Evolutionary conservation across 2,329 filamentous ascomycete genomes (phyloP).

Genomic region (Nectriaceae sp.): DNA sequence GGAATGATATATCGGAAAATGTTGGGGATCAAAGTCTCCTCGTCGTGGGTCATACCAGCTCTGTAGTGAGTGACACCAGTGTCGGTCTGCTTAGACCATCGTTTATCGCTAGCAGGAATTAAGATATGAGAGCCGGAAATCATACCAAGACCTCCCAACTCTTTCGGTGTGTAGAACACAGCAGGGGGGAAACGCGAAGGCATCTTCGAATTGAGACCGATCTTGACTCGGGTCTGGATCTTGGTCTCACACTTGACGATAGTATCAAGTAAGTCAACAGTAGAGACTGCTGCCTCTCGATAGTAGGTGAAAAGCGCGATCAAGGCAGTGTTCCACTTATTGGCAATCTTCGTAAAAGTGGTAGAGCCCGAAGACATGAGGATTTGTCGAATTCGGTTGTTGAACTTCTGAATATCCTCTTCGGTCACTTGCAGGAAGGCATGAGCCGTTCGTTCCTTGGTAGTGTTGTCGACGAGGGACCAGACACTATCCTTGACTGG

Average conservation of each 20-base stretch:
- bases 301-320: slow-evolving; percentile 99
- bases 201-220: slow-evolving; percentile 99
- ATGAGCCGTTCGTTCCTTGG: slow-evolving; percentile 94
- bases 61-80: slow-evolving; percentile 96
- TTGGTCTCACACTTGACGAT: slow-evolving; percentile 99
- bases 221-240: slow-evolving; percentile 98
- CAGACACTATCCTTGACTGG: slow-evolving; percentile 97
- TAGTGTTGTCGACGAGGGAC: slow-evolving; percentile 94
- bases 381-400: slow-evolving; percentile 97
- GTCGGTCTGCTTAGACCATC: slow-evolving; percentile 98
- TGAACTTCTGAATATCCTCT: slow-evolving; percentile 98
- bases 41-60: slow-evolving; percentile 96
- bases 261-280: slow-evolving; percentile 88
- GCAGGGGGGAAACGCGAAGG: slow-evolving; percentile 96
- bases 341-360: slow-evolving; percentile 99
- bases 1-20: slow-evolving; percentile 99
- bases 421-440: slow-evolving; percentile 98
- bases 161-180: slow-evolving; percentile 98
- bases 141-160: slow-evolving; percentile 96
- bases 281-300: slow-evolving; percentile 94
- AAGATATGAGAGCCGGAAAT: slow-evolving; percentile 98
- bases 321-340: slow-evolving; percentile 98
- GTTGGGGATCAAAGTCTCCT: slow-evolving; percentile 96
- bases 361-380: slow-evolving; percentile 99
- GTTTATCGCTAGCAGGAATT: slow-evolving; percentile 95